A percentile compares a stretch with the other conserved stretches of the same genome.
Conservation (phyloP, 768 basidiomycete genomes). For the Dioszegia hungarica region DNA sequence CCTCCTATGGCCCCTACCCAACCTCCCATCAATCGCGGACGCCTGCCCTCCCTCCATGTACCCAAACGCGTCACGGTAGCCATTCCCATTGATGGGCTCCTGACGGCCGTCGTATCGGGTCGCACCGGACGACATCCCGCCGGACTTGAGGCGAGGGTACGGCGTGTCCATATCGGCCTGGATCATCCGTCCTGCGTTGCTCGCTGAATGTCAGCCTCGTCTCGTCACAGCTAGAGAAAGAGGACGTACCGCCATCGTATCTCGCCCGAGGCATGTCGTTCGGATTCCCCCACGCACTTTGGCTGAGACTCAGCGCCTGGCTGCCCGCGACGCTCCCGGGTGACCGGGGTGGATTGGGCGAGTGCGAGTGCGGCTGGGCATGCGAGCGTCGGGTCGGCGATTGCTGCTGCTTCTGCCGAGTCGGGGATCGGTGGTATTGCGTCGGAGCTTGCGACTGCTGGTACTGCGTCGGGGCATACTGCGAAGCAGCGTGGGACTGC, state of each 20-base stretch:
- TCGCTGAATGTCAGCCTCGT: not conserved
- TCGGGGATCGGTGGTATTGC: not conserved
- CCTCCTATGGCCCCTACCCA: constrained; percentile 11
- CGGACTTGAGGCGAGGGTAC: constrained; percentile 22
- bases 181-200: constrained; percentile 5
- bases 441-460: constrained; percentile 5
- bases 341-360: not conserved
- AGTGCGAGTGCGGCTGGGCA: not conserved
- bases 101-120: constrained; percentile 23
- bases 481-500: not conserved
- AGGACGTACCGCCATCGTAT: constrained; percentile 39
- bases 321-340: not conserved
- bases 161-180: constrained; percentile 40
- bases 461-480: not conserved
- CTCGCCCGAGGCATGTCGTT: constrained; percentile 23
- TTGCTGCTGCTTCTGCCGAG: no score
- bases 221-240: not conserved
- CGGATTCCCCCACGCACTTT: constrained; percentile 20
- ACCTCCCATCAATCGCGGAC: constrained; percentile 24
- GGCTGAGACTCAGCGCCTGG: constrained; percentile 1
- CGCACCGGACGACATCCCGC: constrained; percentile 23
- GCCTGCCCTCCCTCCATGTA: constrained; percentile 11
- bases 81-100: constrained; percentile 13
- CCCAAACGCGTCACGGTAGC: constrained; percentile 14
- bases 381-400: not conserved